These are phyloP conservation scores for Colletotrichum paranaense DNA, from an alignment of 2,329 filamentous ascomycete species.

Conservation along the genomic window DNA sequence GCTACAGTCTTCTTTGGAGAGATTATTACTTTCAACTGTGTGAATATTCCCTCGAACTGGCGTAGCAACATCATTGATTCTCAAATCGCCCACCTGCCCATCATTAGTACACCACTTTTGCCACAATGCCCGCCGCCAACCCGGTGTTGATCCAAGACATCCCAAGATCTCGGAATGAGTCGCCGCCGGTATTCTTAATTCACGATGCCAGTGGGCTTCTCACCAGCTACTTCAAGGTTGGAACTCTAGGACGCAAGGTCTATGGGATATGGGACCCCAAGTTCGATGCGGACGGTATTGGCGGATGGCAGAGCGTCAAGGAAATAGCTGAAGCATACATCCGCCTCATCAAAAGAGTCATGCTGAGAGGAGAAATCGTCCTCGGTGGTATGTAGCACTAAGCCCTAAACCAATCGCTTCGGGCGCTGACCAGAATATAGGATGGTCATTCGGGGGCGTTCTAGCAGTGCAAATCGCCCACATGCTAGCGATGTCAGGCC, in stretches of 20 bases:
- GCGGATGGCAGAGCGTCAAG: constrained; percentile 25
- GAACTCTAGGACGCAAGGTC: constrained; percentile 1
- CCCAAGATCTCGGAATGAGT: constrained; percentile 11
- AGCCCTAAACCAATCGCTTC: rapidly evolving
- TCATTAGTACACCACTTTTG: no score
- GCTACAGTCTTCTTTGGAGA: neutral
- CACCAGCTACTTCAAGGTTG: constrained; percentile 29
- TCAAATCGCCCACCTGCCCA: no score
- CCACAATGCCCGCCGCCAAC: constrained; percentile 18
- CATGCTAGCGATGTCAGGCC: constrained; percentile 21
- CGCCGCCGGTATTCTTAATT: constrained; percentile 19
- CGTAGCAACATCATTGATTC: no score
- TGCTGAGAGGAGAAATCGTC: constrained; percentile 23
- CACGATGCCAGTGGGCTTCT: constrained; percentile 27
- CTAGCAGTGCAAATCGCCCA: constrained; percentile 19
- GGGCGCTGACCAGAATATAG: neutral
- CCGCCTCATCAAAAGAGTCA: constrained; percentile 27
- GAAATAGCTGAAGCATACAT: constrained; percentile 27
- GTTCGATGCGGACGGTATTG: constrained; percentile 25
- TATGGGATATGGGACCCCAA: constrained; percentile 32
- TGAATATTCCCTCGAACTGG: no score
- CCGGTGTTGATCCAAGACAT: constrained; percentile 26
- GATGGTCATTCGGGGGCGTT: constrained; percentile 28
- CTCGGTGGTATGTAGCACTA: constrained; percentile 4
- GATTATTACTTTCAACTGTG: neutral